Evolutionary conservation across 192 early-diverging fungal genomes (phyloP), one percentile per base, ranked within the genome.

Genomic region (Coemansia asiatica): DNA sequence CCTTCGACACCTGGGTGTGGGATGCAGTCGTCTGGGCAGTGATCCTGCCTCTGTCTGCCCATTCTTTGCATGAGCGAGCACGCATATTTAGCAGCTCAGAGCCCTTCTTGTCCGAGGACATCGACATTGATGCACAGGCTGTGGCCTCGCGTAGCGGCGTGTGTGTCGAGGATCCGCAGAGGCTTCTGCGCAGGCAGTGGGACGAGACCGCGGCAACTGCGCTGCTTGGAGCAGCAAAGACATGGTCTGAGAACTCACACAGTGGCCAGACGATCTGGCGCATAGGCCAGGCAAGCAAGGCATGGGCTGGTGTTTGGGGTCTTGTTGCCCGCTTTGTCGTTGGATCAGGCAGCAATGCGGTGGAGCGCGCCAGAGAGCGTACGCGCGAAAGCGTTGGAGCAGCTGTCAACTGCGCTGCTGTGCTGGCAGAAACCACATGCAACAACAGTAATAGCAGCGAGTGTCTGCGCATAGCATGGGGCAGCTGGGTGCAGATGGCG

Each of bases 21-120:
- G 87, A 92, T 33, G 81, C 89, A 33, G 91, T 90, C 65, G 81
- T 97, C 26, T 95, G 93, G 92, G 79, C 89, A 40, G 88, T 94
- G 18, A 75, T 99, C 35, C 87, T 94, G 56, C 95, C 97, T 1
- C 69, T 97, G 6, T 67, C 83, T 8, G 56, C 48, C 28, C 29
- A 68, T 44, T 21, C 61, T 1, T 60, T 82, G 13, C 40, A 28
- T 8, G 60, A 65, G 46, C 79, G 79, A 1, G 50, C 68, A 4
- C 59, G 35, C 26, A 59, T 74, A 16, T 58, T 82, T 26, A 6
- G 22, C 23, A 2, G 50, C 25, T 13, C 53, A 1, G 26, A 13
- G 53, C 53, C 9, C 2, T 5, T 15, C 2, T 5, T 15, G 15
- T 1, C 26, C 53, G 53, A 13, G 15, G 27, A 55, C n/a, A 13